Evolutionary conservation across 257 asterid species (phyloP).

Genomic region (Solanum habrochaites): DNA sequence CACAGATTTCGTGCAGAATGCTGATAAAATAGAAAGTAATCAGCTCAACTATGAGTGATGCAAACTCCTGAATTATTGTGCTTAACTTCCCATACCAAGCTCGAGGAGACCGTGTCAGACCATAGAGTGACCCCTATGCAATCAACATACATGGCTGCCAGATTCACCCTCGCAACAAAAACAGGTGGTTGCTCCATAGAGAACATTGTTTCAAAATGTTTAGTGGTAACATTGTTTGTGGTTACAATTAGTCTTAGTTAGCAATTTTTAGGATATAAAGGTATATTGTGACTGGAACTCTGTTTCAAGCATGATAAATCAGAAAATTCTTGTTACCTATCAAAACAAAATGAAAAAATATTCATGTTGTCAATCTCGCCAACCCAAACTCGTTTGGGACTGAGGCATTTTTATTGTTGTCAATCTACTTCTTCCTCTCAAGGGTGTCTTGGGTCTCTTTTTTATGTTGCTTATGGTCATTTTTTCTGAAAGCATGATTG

Average conservation of each 20-base stretch:
- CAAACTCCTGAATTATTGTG: not conserved
- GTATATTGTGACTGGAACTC: not conserved
- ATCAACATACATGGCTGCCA: too few species aligned
- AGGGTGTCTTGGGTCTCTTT: not conserved
- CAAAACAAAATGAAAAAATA: not conserved
- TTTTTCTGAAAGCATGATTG: not conserved
- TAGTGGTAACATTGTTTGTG: not conserved
- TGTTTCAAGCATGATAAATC: not conserved
- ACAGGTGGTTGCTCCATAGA: not conserved
- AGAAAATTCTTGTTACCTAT: not conserved
- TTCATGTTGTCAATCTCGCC: not conserved
- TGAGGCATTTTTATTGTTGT: not conserved
- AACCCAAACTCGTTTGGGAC: not conserved
- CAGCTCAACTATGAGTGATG: not conserved
- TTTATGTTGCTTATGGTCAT: not conserved
- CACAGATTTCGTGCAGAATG: not conserved
- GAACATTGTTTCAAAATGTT: not conserved
- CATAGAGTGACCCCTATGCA: too few species aligned
- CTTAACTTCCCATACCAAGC: not conserved
- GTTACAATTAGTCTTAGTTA: not conserved
- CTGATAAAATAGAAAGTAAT: not conserved
- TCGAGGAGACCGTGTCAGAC: not conserved
- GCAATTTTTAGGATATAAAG: not conserved
- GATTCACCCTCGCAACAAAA: too few species aligned
- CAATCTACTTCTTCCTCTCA: not conserved